phyloP scores from a whole-genome alignment of 768 basidiomycete genomes.

The Naganishia vaughanmartiniae region DNA sequence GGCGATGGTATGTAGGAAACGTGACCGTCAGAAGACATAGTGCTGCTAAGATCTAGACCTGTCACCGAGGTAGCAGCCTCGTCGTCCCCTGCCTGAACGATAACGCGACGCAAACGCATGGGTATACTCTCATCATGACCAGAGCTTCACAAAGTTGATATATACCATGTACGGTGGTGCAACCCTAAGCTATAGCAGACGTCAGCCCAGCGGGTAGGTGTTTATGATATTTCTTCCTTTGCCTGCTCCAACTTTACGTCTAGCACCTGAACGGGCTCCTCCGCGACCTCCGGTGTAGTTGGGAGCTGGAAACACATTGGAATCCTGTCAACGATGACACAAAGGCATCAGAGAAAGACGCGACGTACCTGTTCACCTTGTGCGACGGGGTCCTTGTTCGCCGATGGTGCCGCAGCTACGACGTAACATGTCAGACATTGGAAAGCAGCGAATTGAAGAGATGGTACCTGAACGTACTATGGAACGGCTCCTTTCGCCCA shows the following conservation, averaged over 20 bases:
- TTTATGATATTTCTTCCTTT: slow-evolving; percentile 15
- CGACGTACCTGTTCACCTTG: slow-evolving; percentile 42
- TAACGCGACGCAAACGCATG: too few species aligned
- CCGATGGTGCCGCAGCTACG: slow-evolving; percentile 43
- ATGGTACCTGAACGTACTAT: slow-evolving; percentile 40
- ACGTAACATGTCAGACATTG: not conserved
- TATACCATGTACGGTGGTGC: too few species aligned
- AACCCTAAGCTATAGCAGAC: too few species aligned
- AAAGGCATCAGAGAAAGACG: not conserved
- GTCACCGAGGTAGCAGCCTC: too few species aligned
- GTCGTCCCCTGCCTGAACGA: too few species aligned
- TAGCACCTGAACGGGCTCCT: slow-evolving; percentile 16
- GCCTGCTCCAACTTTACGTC: slow-evolving; percentile 28
- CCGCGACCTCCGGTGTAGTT: not conserved
- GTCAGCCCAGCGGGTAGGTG: not conserved
- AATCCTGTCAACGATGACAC: not conserved
- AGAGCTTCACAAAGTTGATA: too few species aligned
- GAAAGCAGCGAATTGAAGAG: not conserved
- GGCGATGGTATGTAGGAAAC: too few species aligned
- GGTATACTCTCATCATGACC: too few species aligned
- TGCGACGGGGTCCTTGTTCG: slow-evolving; percentile 38
- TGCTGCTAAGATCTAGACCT: too few species aligned
- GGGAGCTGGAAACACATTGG: slow-evolving; percentile 27
- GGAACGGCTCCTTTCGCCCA: slow-evolving; percentile 45
- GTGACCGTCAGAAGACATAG: too few species aligned